Conservation (phyloP, 257 asterid species). For the Cinchona pubescens region DNA sequence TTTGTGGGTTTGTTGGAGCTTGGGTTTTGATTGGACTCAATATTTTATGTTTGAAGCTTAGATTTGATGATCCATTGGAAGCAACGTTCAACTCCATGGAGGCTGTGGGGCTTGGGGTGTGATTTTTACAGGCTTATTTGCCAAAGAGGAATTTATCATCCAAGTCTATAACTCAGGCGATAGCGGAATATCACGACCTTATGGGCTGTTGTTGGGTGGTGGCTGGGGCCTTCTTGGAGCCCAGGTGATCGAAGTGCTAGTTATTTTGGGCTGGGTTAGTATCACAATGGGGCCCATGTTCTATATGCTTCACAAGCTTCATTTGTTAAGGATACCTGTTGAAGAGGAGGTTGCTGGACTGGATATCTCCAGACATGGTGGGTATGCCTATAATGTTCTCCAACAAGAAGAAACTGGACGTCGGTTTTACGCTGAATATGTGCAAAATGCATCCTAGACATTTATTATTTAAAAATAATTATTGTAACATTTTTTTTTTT, state of each 20-base stretch:
- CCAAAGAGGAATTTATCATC: slow-evolving; percentile 42
- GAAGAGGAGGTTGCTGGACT: slow-evolving; percentile 68
- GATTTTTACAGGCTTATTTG: slow-evolving; percentile 56
- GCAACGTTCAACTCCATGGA: slow-evolving; percentile 62
- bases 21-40: slow-evolving; percentile 57
- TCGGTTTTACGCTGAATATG: slow-evolving; percentile 45
- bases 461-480: too few relatives aligned
- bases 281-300: slow-evolving; percentile 64
- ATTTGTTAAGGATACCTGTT: slow-evolving; percentile 43
- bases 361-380: slow-evolving; percentile 66
- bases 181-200: slow-evolving; percentile 29
- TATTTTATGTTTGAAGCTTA: slow-evolving; percentile 34
- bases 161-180: slow-evolving; percentile 45
- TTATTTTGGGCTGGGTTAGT: slow-evolving; percentile 52
- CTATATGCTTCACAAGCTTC: slow-evolving; percentile 44
- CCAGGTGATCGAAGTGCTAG: slow-evolving; percentile 46
- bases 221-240: slow-evolving; percentile 62
- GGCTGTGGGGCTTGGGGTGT: slow-evolving; percentile 75
- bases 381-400: slow-evolving; percentile 49
- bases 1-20: slow-evolving; percentile 55
- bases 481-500: too few relatives aligned
- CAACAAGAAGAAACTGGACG: slow-evolving; percentile 51
- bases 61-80: slow-evolving; percentile 55
- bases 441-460: too few relatives aligned
- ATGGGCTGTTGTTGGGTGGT: slow-evolving; percentile 54